A percentile compares a stretch with the other conserved stretches of the same genome.
Conservation (phyloP, 352 stramenopile genomes). For the Pythium folliculosum region DNA sequence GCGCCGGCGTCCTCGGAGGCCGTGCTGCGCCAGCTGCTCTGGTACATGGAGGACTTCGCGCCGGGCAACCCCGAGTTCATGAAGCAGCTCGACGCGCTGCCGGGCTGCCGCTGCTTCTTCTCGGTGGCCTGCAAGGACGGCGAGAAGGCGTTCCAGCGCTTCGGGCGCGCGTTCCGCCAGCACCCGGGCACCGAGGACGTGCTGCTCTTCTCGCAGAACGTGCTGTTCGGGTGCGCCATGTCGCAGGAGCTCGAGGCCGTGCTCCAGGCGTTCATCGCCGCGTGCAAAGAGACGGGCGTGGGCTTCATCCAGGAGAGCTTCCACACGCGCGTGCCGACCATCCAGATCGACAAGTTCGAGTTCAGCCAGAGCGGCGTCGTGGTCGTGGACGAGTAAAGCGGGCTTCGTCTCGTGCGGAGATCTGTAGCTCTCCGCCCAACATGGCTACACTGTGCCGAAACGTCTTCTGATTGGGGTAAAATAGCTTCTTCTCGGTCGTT, state of each 20-base stretch:
- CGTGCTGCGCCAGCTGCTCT: constrained; percentile 18
- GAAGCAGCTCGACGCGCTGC: constrained; percentile 15
- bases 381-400: constrained; percentile 11
- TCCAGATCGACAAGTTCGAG: constrained; percentile 26
- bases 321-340: constrained; percentile 16
- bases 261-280: constrained; percentile 6
- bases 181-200: constrained; percentile 17
- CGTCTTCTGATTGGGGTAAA: not conserved
- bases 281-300: constrained; percentile 19
- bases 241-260: constrained; percentile 14
- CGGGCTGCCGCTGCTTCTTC: constrained; percentile 18
- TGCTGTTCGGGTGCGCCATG: constrained; percentile 14
- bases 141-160: constrained; percentile 17
- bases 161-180: constrained; percentile 19
- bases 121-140: constrained; percentile 10
- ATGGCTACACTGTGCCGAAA: not conserved
- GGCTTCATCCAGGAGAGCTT: constrained; percentile 20
- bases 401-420: no score
- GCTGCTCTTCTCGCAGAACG: constrained; percentile 20
- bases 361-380: constrained; percentile 20
- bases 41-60: constrained; percentile 19
- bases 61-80: constrained; percentile 10
- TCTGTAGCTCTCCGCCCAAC: no score
- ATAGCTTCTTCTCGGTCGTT: not conserved
- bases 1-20: not conserved